Conservation (phyloP, 495 filamentous ascomycete genomes). For the Geopyxis carbonaria region DNA sequence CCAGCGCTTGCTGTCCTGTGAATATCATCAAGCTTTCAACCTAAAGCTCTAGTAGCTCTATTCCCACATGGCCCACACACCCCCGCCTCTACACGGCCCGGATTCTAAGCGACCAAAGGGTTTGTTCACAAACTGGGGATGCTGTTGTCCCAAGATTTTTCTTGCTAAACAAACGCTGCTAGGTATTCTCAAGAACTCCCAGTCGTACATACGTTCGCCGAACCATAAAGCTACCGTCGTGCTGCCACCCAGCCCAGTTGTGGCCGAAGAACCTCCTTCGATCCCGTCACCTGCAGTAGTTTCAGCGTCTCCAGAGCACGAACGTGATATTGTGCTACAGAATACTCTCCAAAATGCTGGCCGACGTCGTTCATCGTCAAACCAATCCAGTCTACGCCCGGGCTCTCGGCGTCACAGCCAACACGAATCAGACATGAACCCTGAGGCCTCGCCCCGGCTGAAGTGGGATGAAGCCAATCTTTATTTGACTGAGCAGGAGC, state of each 20-base stretch:
- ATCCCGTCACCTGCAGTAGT: constrained; percentile 24
- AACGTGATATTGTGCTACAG: constrained; percentile 58
- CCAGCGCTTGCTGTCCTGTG: no score
- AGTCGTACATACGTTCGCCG: constrained; percentile 43
- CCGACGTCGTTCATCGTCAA: constrained; percentile 66
- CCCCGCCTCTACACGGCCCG: constrained; percentile 25
- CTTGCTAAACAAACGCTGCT: constrained; percentile 4
- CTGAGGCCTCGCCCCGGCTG: constrained; percentile 38
- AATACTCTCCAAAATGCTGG: constrained; percentile 93
- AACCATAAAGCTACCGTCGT: constrained; percentile 28
- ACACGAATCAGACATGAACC: constrained; percentile 26
- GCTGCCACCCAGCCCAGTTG: constrained; percentile 29
- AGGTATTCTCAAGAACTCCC: constrained; percentile 87
- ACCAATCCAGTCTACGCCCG: constrained; percentile 31
- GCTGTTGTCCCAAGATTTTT: constrained; percentile 1
- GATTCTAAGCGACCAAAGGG: constrained; percentile 58
- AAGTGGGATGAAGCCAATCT: constrained; percentile 98
- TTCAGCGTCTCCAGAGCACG: constrained; percentile 43
- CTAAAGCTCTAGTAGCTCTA: no score
- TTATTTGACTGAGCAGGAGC: constrained; percentile 89
- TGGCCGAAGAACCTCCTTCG: constrained; percentile 26
- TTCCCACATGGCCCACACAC: constrained; percentile 24
- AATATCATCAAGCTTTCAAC: no score
- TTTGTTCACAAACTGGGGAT: constrained; percentile 20
- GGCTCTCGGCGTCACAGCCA: constrained; percentile 55